Evolutionary conservation across 2,329 filamentous ascomycete genomes (phyloP).

Genomic region (Penicillium corylophilum): DNA sequence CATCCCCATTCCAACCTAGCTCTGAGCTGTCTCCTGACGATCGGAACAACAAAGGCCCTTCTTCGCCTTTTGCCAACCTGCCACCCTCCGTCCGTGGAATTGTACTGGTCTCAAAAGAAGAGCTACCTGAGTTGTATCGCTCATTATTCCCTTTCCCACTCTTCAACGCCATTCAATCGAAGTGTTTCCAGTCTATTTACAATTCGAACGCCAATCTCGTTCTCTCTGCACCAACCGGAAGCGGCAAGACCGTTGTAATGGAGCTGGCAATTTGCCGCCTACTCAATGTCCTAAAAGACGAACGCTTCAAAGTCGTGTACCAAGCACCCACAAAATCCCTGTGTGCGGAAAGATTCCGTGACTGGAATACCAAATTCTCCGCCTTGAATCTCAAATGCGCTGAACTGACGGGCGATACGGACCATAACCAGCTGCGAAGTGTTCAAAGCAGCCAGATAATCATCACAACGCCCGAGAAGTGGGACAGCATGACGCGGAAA

Average conservation of each 20-base stretch:
- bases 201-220: constrained; percentile 72
- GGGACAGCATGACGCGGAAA: constrained; percentile 84
- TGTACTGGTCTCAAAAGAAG: constrained; percentile 56
- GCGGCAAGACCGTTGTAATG: constrained; percentile 78
- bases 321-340: constrained; percentile 82
- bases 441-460: constrained; percentile 78
- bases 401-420: constrained; percentile 80
- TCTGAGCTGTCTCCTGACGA: background rate
- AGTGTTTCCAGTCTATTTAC: constrained; percentile 69
- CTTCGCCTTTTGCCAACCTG: constrained; percentile 26
- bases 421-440: constrained; percentile 62
- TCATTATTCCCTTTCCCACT: constrained; percentile 69
- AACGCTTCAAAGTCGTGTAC: constrained; percentile 77
- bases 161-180: constrained; percentile 83
- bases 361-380: constrained; percentile 75
- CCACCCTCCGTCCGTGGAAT: constrained; percentile 56
- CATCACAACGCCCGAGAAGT: constrained; percentile 85
- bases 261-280: constrained; percentile 79
- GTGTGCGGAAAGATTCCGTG: constrained; percentile 71
- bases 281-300: constrained; percentile 55
- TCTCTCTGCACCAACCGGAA: constrained; percentile 77
- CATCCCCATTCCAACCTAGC: background rate
- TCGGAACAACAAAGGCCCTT: background rate
- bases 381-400: constrained; percentile 67
- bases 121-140: constrained; percentile 68